Evolutionary conservation across 208 protist genomes (phyloP), one percentile per base, ranked within the genome.

Genomic region (Acanthamoeba triangularis): DNA sequence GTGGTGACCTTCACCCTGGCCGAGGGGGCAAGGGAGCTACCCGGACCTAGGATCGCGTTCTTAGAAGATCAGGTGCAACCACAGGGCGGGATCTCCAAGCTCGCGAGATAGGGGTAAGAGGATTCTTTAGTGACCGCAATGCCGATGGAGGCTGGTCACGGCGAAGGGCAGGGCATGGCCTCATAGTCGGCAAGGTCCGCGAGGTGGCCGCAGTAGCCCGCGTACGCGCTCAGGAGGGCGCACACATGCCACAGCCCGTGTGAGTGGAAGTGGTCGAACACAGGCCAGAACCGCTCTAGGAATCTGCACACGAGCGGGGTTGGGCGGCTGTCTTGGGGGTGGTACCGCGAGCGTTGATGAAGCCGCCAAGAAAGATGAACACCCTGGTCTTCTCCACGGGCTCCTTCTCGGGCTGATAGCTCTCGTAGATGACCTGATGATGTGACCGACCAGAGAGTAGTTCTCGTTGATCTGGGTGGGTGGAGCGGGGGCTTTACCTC

Each of bases 171-270:
- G 0, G 87, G 87, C 6, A 59, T 93, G 30, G 28, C 61, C 8
- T 10, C 4, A 25, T 76, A 93, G 61, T 93, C 87, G 13, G 11
- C 41, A 6, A 93, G 25, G 33, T 93, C 87, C 13, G 35, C 63
- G 59, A 93, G 18, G 35, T 93, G 76, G 65, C 87, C 87, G 28
- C 23, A 37, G n/a, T 93, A 93, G 87, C 87, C 87, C 67, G 41
- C 18, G 44, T 76, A 93, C 28, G 87, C 87, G 16, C 87, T 93
- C 56, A 93, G 18, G 11, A 94, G 33, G 41, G 69, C 65, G 37
- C 63, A 94, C 69, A 94, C n/a, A 47, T 94, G 91, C 91, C 91
- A 94, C 69, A 94, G 47, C 4, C 91, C 91, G 52, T 94, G 91
- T 7, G 52, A 72, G 91, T 94, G 91, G 16, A 94, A 63, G 49